Percentiles rank a stretch among this genome's conserved stretches.
Conservation (phyloP, 371 early-diverging fungal genomes). For the Mucor lusitanicus region DNA sequence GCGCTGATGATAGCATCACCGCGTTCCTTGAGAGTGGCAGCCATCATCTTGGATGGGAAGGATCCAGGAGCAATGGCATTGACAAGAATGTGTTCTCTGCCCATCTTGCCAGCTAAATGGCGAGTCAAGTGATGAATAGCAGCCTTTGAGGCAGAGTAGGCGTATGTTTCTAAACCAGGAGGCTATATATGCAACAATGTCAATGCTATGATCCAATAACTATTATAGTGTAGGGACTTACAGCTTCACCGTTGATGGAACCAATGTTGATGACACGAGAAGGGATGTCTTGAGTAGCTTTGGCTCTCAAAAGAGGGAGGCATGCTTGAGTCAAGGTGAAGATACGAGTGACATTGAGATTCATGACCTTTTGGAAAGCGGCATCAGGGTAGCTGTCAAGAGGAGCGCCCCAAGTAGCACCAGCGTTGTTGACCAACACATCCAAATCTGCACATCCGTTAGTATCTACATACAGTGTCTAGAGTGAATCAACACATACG, state of each 20-base stretch:
- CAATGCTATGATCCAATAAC: conserved; percentile 27
- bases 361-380: conserved; percentile 82
- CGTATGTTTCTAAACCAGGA: conserved; percentile 68
- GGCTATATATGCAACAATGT: conserved; percentile 33
- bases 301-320: conserved; percentile 75
- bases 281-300: conserved; percentile 58
- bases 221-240: conserved; percentile 19
- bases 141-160: conserved; percentile 80
- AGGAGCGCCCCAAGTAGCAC: conserved; percentile 77
- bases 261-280: conserved; percentile 70
- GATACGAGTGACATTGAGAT: conserved; percentile 84
- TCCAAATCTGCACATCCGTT: conserved; percentile 59
- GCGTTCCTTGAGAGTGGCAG: conserved; percentile 62
- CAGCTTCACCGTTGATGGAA: conserved; percentile 72
- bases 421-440: conserved; percentile 86
- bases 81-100: conserved; percentile 68
- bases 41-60: conserved; percentile 91
- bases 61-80: conserved; percentile 93
- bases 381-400: conserved; percentile 67
- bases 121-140: conserved; percentile 78
- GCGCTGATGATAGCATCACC: conserved; percentile 57
- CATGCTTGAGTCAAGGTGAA: conserved; percentile 86
- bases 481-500: conserved; percentile 28
- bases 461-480: background rate
- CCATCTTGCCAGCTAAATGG: conserved; percentile 70